Base-by-base conservation (phyloP, 23 red algal species). In the Gracilariopsis chorda region DNA sequence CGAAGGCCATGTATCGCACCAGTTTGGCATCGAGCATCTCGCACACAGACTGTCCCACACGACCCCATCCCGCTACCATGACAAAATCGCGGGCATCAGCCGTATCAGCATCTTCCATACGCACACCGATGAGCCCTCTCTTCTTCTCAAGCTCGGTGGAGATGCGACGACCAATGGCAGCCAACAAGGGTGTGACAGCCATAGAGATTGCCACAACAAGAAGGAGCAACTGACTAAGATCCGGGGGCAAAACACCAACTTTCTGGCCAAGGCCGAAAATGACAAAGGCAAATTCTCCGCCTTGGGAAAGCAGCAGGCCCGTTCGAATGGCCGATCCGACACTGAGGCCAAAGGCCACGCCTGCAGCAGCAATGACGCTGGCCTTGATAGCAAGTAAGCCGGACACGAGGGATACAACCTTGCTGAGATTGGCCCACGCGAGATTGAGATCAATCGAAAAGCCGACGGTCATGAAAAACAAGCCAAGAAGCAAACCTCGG, bases 391-490 rank as follows among this genome's bases (percentile, higher is more conserved):
- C 65, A 25, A 99, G 33, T 53, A 99, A 74, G 8, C 93, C 97
- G 16, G 85, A 67, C 43, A 99, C 88, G 17, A 99, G 80, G 20
- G 87, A 84, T 5, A 78, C 43, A 36, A 99, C 92, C 27, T 86
- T 82, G 20, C 91, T 81, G 28, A 99, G 84, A 69, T 96, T 95
- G 55, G 70, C 73, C 79, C 75, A 88, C 25, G 86, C 81, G 11
- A 99, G 83, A 73, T 90, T 80, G 23, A 99, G 49, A 69, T 99
- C 97, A 51, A 99, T 95, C 30, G 92, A 88, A 73, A 99, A 96
- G 35, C 97, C 97, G 16, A 96, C 94, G 24, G 97, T 99, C 81
- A 99, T 99, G 83, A 99, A 99, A 52, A 99, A 99, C n/a, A 99
- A 83, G 20, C 97, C 97, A 12, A 99, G 82, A 19, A 99, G 73